Conservation (phyloP, 257 asterid species). For the Sherardia arvensis region DNA sequence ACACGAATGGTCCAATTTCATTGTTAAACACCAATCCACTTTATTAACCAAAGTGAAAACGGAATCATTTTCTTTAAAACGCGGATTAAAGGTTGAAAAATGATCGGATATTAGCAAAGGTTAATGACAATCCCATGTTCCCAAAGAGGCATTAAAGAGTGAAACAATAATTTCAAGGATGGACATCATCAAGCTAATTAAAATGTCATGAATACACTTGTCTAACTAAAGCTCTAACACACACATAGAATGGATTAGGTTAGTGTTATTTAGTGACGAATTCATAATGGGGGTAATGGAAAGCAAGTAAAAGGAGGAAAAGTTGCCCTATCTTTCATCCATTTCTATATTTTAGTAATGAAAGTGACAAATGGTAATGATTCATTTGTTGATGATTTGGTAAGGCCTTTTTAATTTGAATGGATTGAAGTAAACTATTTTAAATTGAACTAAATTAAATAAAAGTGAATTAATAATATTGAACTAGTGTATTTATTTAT, state of each 20-base stretch:
- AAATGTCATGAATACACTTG: slow-evolving; percentile 25
- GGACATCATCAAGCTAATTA: slow-evolving; percentile 32
- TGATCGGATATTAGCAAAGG: slow-evolving; percentile 25
- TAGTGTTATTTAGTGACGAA: slow-evolving; percentile 2
- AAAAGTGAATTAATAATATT: too few species aligned
- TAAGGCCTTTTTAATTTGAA: too few species aligned
- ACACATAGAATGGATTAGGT: slow-evolving; percentile 11
- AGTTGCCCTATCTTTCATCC: background rate
- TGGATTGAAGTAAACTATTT: too few species aligned
- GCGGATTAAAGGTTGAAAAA: background rate
- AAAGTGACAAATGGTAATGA: background rate
- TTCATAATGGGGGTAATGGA: slow-evolving; percentile 7
- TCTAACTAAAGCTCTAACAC: slow-evolving; percentile 28
- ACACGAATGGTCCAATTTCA: background rate
- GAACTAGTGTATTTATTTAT: too few species aligned
- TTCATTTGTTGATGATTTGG: background rate
- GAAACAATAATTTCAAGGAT: slow-evolving; percentile 32
- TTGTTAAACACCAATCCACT: background rate
- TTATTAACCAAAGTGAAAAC: background rate
- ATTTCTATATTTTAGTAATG: background rate
- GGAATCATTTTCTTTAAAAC: background rate
- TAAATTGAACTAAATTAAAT: too few species aligned
- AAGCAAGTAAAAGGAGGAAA: slow-evolving; percentile 13
- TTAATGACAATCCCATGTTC: slow-evolving; percentile 49
- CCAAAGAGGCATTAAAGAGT: slow-evolving; percentile 39